Conservation (phyloP, 257 asterid species). For the Eucommia ulmoides region DNA sequence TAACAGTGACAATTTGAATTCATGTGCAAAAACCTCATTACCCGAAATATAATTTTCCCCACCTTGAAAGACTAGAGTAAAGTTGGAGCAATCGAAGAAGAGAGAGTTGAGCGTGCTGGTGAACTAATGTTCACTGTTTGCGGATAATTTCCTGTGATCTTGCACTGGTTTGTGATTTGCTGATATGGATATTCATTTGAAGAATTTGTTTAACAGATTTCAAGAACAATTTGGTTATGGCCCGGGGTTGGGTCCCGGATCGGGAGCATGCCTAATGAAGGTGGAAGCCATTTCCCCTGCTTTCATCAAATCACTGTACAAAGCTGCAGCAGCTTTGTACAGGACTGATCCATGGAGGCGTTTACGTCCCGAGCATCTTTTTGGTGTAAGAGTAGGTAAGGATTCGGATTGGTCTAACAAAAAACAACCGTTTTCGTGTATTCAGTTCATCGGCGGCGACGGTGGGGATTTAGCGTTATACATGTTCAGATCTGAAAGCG, state of each 20-base stretch:
- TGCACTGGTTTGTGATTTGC: too few relatives aligned
- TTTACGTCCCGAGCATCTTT: constrained; percentile 34
- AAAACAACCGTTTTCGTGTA: constrained; percentile 37
- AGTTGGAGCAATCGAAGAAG: too few relatives aligned
- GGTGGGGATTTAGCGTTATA: constrained; percentile 47
- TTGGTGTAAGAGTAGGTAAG: constrained; percentile 34
- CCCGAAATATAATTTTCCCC: too few relatives aligned
- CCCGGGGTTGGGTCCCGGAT: constrained; percentile 50
- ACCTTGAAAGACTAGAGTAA: too few relatives aligned
- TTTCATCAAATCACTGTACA: constrained; percentile 29
- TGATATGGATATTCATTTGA: constrained; percentile 38
- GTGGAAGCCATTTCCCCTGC: constrained; percentile 26
- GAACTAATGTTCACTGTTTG: too few relatives aligned
- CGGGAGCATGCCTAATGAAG: constrained; percentile 35
- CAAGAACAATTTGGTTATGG: constrained; percentile 52
- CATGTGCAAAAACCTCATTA: too few relatives aligned
- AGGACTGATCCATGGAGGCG: constrained; percentile 56
- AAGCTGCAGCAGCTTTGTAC: constrained; percentile 42
- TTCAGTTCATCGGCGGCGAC: constrained; percentile 47
- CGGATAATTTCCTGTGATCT: too few relatives aligned
- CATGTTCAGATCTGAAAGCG: constrained; percentile 37
- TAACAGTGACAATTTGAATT: too few relatives aligned
- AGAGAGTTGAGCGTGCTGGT: too few relatives aligned
- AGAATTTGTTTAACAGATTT: constrained; percentile 30
- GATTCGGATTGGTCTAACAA: constrained; percentile 36